Evolutionary conservation across 352 stramenopile species (phyloP).

Genomic region (Aphanomyces cochlioides): DNA sequence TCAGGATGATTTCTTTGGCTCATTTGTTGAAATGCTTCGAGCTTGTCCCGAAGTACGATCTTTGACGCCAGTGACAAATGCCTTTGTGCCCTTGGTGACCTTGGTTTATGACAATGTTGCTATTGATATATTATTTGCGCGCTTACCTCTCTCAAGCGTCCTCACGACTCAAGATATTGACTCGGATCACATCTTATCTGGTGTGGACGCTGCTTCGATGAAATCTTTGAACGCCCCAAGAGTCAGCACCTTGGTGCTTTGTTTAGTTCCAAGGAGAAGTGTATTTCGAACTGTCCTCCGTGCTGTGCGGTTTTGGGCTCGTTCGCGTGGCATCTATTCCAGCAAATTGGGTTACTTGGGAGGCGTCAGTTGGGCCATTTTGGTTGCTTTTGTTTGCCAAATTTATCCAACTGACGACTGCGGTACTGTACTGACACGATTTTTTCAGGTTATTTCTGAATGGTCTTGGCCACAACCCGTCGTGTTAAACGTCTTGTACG

Average conservation of each 20-base stretch:
- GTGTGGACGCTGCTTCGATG: slow-evolving; percentile 91
- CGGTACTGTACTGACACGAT: slow-evolving; percentile 71
- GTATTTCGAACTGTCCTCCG: slow-evolving; percentile 85
- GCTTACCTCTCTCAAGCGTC: slow-evolving; percentile 56
- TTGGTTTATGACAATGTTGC: slow-evolving; percentile 82
- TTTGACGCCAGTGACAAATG: slow-evolving; percentile 77
- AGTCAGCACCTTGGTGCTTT: slow-evolving; percentile 94
- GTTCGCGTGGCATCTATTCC: slow-evolving; percentile 93
- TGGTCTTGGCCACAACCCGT: slow-evolving; percentile 79
- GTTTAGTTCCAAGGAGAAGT: slow-evolving; percentile 82
- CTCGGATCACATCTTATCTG: slow-evolving; percentile 85
- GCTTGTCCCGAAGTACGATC: slow-evolving; percentile 60
- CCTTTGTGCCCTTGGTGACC: slow-evolving; percentile 92
- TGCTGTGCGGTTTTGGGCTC: slow-evolving; percentile 71
- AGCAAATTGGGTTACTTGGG: slow-evolving; percentile 97
- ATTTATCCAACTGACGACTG: slow-evolving; percentile 67
- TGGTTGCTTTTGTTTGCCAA: slow-evolving; percentile 94
- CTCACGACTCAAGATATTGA: slow-evolving; percentile 78
- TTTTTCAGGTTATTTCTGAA: slow-evolving; percentile 81
- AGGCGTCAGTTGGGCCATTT: slow-evolving; percentile 97
- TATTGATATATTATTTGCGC: slow-evolving; percentile 91
- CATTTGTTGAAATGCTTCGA: slow-evolving; percentile 63
- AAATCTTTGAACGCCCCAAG: slow-evolving; percentile 88
- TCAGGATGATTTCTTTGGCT: slow-evolving; percentile 82
- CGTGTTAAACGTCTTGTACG: slow-evolving; percentile 84